These are phyloP conservation scores for Sarcodon aspratus DNA, from an alignment of 768 basidiomycete species.

Conservation along the genomic window DNA sequence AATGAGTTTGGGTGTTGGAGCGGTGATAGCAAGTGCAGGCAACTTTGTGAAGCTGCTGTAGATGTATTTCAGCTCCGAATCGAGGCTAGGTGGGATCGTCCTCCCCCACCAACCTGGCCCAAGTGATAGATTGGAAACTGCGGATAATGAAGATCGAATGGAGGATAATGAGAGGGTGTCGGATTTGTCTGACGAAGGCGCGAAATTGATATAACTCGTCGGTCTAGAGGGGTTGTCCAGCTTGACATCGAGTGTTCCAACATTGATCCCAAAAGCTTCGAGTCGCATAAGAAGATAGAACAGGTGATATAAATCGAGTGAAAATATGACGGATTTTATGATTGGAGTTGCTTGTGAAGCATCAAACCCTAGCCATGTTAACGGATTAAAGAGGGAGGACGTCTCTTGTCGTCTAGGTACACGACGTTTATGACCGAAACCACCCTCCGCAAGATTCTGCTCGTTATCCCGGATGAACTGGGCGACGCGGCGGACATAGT, in stretches of 20 bases:
- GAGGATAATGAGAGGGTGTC: conserved; percentile 69
- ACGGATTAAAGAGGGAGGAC: conserved; percentile 41
- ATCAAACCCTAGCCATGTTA: conserved; percentile 42
- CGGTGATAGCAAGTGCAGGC: conserved; percentile 59
- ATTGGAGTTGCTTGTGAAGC: conserved; percentile 21
- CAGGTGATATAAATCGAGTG: conserved; percentile 71
- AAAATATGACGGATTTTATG: conserved; percentile 49
- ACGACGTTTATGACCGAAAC: conserved; percentile 37
- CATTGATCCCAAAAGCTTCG: conserved; percentile 65
- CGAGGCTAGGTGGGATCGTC: conserved; percentile 44
- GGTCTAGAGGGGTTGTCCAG: conserved; percentile 67
- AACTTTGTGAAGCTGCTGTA: conserved; percentile 88
- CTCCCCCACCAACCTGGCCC: conserved; percentile 65
- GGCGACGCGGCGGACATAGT: conserved; percentile 60
- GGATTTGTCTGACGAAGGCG: conserved; percentile 44
- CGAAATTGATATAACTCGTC: conserved; percentile 60
- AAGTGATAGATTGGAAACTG: conserved; percentile 65
- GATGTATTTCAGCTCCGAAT: conserved; percentile 73
- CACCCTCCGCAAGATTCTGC: conserved; percentile 57
- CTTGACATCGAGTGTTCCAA: conserved; percentile 72
- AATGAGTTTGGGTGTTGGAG: conserved; percentile 56
- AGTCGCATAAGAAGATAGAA: conserved; percentile 84
- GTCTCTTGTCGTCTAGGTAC: conserved; percentile 16
- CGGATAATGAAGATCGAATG: conserved; percentile 66
- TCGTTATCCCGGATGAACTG: conserved; percentile 67